phyloP scores from a whole-genome alignment of 495 filamentous ascomycete species.

The Usnea hakonensis region DNA sequence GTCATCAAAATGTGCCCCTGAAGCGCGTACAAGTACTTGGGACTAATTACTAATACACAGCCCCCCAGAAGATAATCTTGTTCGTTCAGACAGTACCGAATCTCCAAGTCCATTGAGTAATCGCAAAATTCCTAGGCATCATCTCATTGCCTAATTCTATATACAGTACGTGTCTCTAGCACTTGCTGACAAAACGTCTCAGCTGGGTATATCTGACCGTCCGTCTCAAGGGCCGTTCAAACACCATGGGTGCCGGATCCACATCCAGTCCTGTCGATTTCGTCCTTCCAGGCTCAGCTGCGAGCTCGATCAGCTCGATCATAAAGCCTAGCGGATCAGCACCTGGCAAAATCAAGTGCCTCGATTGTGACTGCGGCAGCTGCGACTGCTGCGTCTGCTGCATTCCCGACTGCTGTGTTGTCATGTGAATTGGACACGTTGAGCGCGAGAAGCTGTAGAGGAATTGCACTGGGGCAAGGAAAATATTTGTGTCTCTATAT shows the following conservation, averaged over 20 bases:
- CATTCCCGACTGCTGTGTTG: neutral
- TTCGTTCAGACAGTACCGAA: too few species aligned
- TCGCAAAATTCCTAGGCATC: too few species aligned
- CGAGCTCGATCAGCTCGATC: neutral
- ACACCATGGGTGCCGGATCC: neutral
- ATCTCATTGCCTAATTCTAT: too few species aligned
- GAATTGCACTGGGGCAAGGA: neutral
- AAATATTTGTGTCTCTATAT: neutral
- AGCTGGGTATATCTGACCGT: too few species aligned
- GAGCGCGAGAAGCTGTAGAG: too few species aligned
- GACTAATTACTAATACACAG: too few species aligned
- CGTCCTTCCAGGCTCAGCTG: neutral
- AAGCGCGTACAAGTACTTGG: neutral
- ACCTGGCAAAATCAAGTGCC: neutral
- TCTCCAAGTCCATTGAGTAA: too few species aligned
- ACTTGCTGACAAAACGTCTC: too few species aligned
- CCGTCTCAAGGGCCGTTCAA: too few species aligned
- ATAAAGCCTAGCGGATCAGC: neutral
- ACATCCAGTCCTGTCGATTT: neutral
- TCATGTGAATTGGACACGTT: neutral
- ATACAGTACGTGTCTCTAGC: too few species aligned
- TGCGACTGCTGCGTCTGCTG: constrained; percentile 3
- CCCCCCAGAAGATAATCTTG: too few species aligned
- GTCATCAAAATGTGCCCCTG: neutral
- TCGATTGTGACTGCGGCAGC: neutral